Base-by-base conservation (phyloP, 2,329 filamentous ascomycete species). In the Cordyceps farinosa region DNA sequence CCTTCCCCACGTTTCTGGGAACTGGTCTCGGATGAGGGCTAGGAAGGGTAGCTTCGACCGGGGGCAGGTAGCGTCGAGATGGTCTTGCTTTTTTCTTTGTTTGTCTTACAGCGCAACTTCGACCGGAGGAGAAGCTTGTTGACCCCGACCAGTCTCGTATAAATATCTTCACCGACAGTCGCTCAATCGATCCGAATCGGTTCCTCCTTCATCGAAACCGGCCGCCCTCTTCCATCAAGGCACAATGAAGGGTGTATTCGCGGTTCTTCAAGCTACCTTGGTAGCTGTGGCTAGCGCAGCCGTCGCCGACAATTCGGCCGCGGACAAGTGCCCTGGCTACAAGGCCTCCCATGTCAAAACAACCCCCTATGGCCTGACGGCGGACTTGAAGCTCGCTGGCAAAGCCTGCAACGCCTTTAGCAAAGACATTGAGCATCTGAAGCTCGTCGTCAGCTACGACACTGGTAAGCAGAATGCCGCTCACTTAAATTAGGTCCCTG, bases 361-460 rank as follows among this genome's bases (percentile, higher is more conserved):
- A 55, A 81, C 76, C 0, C 69, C 73, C 52, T 77, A 77, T 61
- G 83, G 84, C 15, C 75, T 92, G 55, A 88, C 64, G 48, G 70
- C 70, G 2, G 65, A 70, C 27, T 58, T 72, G 32, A 66, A 60
- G 7, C 65, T 72, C 15, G 70, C 69, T 2, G 70, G 70, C 27
- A 55, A 64, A 17, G 62, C 67, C 2, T 72, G 70, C 65, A 64
- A 71, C 42, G 67, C 59, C 8, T 72, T 67, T 30, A 67, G 70
- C 5, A 59, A 58, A 0, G 70, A 72, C 32, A 52, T 72, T 13
- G 60, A 57, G 10, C 65, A 71, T 61, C 56, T 70, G 11, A 66
- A 80, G 44, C 76, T 94, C 61, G 80, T 83, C 1, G 85, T 93
- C 17, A 84, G 88, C 69, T 89, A 88, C 67, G 86, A 91, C 71